Base-by-base conservation (phyloP, 495 filamentous ascomycete genomes). In the Tuber aestivum region DNA sequence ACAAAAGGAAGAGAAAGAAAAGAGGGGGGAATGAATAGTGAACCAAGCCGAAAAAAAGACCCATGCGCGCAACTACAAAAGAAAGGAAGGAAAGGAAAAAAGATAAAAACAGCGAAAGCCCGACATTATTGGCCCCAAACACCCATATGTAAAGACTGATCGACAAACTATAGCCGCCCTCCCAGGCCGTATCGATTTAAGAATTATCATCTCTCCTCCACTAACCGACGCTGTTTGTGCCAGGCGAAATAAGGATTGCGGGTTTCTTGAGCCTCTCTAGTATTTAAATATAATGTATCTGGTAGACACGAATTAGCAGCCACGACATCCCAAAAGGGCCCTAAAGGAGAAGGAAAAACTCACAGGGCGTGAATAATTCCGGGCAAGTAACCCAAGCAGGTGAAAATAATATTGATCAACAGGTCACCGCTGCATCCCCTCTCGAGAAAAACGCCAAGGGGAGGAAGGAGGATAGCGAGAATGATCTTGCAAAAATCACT, bases 371-470 rank as follows among this genome's bases (percentile, higher is more conserved):
- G 81, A 35, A 82, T 77, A n/a, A 82, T 82, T 14, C 92, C 92
- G 45, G 92, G 92, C 75, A 94, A 87, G 86, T 91, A 94, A 83
- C 91, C 92, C 83, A 97, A 87, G 80, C 94, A 90, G 65, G 93
- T 96, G 84, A 97, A 86, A 81, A 93, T 88, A 86, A 97, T 91
- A 87, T 95, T 97, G 89, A 97, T 94, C 82, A 83, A 65, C 23
- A 83, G 74, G 41, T 80, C 81, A 8, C 71, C 70, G 32, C 41
- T 74, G 38, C 82, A 83, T 7, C 82, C 82, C n/a, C 72, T 78
- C 82, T 96, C 92, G 75, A 97, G 89, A 89, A 97, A 97, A 83
- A 97, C 94, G 85, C 94, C 93, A 70, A 97, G 87, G 77, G 94
- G 94, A 69, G 94, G 94, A 44, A 97, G 77, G 70, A 83, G 70